Evolutionary conservation across 164 flowering plant species (phyloP), one percentile per base, ranked within the genome.

Genomic region (Vitis riparia): DNA sequence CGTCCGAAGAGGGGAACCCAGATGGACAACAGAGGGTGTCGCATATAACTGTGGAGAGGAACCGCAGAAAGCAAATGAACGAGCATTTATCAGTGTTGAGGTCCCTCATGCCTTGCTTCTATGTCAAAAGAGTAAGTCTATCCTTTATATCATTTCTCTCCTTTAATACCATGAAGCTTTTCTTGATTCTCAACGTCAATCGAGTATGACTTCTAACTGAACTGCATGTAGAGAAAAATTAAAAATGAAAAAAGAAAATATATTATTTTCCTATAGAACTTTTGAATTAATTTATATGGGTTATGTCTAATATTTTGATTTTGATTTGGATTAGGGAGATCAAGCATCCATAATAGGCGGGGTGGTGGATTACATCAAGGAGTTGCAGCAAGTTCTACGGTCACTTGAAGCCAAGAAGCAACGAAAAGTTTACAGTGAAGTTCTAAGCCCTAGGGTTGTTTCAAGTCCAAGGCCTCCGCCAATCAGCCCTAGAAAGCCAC

Each of bases 281-380:
- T 37, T 37, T 37, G 44, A 37, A 37, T 37, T 23, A 23, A 23
- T 23, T 8, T 8, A 55, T 15, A 4, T 5, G 11, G 55, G 55
- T 8, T 55, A 55, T 55, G 23, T 15, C 17, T 59, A 12, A 48
- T 2, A 37, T 37, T 1, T 17, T 4, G 13, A 32, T 1, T 62
- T 17, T 10, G 11, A 16, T 23, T 65, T 13, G 9, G 9, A 60
- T 14, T 63, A 96, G 99, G 98, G 97, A 56, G 99, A 96, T 71
- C 99, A 96, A 88, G 99, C 99, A 57, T 96, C 99, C 0, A 89
- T 96, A 52, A 91, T 96, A 17, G 98, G 93, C 53, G 99, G 99
- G 1, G 99, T 93, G 3, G 91, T 93, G 23, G 89, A 93, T 53
- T 96, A 89, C 80, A 92, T 96, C 75, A 92, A 81, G 59, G 99